Evolutionary conservation across 495 filamentous ascomycete genomes (phyloP), one percentile per base, ranked within the genome.

Genomic region (Aspergillus kassunensis): DNA sequence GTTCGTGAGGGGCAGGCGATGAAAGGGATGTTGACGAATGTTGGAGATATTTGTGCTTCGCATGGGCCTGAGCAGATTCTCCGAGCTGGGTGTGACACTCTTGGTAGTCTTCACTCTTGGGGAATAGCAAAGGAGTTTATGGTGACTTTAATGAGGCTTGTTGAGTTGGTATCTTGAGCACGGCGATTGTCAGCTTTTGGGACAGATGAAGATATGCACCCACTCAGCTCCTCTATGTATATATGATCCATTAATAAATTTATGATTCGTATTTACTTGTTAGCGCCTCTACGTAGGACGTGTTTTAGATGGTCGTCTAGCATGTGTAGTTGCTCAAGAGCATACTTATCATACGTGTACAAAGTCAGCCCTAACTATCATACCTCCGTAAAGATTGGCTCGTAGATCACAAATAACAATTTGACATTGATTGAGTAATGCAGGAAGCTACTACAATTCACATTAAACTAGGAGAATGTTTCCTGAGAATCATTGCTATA

Each of bases 1-100:
- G 74, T 81, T 8, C 63, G 74, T 7, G 62, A 67, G 25, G 78
- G 78, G 9, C 65, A 67, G n/a, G 55, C 41, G 6, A 80, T 81
- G 75, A 63, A 59, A 25, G 75, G 68, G 0, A 70, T 71, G 50
- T 51, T 81, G 3, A 72, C 67, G 31, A 76, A 77, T 11, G 75
- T 79, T 18, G 77, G 77, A 15, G 72, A 80, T 59, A 66, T 80
- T 13, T 79, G 71, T 54, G 59, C 60, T 11, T 54, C 57, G 10
- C 64, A 71, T 10, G 78, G 75, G 1, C 76, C 77, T 2, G 63
- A 65, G 51, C 45, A 64, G 30, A 58, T 78, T 1, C 42, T 80
- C 13, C 56, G 58, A 6, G 66, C 71, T 49, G 77, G 74, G 0
- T 73, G 71, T 52, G 70, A 71, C 44, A 64, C 67, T 4, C 56